These are phyloP conservation scores for Perkinsus olseni DNA, from an alignment of 169 alveolate species.

Conservation along the genomic window DNA sequence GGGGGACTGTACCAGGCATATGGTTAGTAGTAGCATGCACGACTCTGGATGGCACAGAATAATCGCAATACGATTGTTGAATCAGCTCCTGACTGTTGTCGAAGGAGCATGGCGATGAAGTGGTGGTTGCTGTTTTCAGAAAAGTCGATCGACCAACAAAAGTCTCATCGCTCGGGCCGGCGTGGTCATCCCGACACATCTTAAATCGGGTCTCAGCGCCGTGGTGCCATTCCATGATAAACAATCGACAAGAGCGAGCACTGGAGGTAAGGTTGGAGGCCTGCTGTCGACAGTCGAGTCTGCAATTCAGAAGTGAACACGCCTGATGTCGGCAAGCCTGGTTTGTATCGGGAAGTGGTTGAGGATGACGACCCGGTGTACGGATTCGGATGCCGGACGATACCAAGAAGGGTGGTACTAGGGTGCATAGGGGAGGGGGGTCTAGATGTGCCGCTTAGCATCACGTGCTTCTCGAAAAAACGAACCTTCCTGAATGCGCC, in stretches of 20 bases:
- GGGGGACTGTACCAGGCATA: no score
- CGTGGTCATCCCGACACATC: not conserved
- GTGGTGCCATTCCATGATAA: not conserved
- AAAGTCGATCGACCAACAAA: not conserved
- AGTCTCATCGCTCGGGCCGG: not conserved
- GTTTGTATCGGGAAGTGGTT: not conserved
- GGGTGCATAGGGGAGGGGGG: not conserved
- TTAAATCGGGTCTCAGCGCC: not conserved
- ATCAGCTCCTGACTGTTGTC: no score
- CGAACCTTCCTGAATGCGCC: no score
- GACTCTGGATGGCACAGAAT: no score
- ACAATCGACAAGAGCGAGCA: not conserved
- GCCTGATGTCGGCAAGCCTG: not conserved
- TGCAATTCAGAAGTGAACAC: not conserved
- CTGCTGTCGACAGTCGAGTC: not conserved
- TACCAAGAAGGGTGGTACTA: not conserved
- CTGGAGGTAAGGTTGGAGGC: not conserved
- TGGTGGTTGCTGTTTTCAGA: not conserved
- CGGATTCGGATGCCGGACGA: not conserved
- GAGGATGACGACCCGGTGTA: not conserved
- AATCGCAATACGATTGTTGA: no score
- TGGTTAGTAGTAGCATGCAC: no score
- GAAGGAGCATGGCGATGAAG: not conserved
- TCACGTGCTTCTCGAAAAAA: no score
- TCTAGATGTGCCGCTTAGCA: not conserved